Conservation (phyloP, 441 rosid species). For the Adansonia gregorii region DNA sequence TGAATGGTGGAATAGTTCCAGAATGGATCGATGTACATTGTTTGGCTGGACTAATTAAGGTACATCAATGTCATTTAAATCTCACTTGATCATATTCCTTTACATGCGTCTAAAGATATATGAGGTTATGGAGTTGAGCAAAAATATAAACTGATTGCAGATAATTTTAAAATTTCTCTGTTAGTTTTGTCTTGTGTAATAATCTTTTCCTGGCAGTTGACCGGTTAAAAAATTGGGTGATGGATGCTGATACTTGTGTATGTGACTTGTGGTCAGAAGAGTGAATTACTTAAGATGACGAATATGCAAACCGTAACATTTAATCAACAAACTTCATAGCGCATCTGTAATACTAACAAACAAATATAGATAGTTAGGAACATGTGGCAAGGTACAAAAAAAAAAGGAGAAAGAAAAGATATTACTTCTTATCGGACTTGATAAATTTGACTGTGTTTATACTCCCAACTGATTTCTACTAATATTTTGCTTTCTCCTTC, state of each 20-base stretch:
- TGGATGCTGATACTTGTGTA: not conserved
- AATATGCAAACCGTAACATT: not conserved
- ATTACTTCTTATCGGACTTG: too few species aligned
- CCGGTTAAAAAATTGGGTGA: not conserved
- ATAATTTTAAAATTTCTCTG: not conserved
- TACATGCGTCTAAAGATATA: not conserved
- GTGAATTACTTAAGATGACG: not conserved
- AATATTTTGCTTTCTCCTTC: not conserved
- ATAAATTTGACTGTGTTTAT: not conserved
- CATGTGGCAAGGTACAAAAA: too few species aligned
- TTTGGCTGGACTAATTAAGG: conserved; percentile 94
- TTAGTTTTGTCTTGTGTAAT: not conserved
- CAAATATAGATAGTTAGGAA: too few species aligned
- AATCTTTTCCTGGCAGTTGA: not conserved
- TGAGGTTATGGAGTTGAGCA: not conserved
- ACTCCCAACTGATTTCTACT: not conserved
- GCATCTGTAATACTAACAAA: too few species aligned
- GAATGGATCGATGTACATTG: conserved; percentile 79
- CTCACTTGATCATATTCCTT: not conserved
- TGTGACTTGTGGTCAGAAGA: not conserved
- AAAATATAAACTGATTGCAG: not conserved
- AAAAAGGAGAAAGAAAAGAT: too few species aligned
- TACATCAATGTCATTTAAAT: conserved; percentile 28
- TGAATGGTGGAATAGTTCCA: conserved; percentile 72
- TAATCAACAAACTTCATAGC: too few species aligned